Evolutionary conservation across 371 early-diverging fungal species (phyloP).

Genomic region (Mortierella sp.): DNA sequence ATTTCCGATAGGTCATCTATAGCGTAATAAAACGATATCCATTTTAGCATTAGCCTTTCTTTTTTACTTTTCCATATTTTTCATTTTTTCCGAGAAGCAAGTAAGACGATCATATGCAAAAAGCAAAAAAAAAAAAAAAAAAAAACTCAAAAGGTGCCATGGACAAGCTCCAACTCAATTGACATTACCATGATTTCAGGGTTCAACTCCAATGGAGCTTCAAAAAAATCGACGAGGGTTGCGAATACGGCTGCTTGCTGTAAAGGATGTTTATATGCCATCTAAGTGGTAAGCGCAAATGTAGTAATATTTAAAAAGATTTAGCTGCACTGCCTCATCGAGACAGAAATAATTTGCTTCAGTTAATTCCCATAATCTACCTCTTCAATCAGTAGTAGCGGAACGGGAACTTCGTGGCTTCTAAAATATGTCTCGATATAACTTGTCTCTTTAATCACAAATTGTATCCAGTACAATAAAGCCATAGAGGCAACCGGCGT

Average conservation of each 20-base stretch:
- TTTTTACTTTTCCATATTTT: neutral
- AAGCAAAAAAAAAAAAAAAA: neutral
- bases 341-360: too few relatives aligned
- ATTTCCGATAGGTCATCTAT: constrained; percentile 74
- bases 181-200: constrained; percentile 68
- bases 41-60: neutral
- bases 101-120: constrained; percentile 1
- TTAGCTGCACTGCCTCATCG: neutral
- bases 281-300: constrained; percentile 36
- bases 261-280: constrained; percentile 74
- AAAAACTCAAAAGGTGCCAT: neutral
- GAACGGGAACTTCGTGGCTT: constrained; percentile 68
- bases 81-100: neutral
- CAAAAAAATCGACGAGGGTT: constrained; percentile 64
- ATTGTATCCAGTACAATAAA: constrained; percentile 74
- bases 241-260: constrained; percentile 74
- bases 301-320: neutral
- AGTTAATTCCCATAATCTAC: constrained; percentile 13
- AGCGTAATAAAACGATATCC: neutral
- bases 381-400: constrained; percentile 75
- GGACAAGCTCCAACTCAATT: neutral
- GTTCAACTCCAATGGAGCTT: constrained; percentile 63
- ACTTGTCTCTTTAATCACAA: constrained; percentile 68
- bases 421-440: constrained; percentile 79
- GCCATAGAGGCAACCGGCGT: constrained; percentile 69